Conservation (phyloP, 2,329 filamentous ascomycete genomes). For the Aspergillus sp. region DNA sequence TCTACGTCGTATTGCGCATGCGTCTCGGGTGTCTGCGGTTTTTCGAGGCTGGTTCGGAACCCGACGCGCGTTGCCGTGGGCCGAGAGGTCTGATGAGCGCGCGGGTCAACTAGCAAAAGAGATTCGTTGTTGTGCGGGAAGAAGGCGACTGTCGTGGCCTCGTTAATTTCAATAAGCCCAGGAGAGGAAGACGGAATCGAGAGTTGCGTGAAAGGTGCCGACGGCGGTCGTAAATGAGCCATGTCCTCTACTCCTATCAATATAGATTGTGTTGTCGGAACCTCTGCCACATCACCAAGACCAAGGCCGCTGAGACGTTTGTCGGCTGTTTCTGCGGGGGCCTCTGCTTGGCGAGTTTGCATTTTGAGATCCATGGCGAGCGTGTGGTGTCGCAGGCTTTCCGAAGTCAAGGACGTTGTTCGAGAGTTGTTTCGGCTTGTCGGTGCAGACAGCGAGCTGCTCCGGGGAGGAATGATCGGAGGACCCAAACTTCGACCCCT, state of each 20-base stretch:
- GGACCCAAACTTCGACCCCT: slow-evolving; percentile 26
- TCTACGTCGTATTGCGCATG: slow-evolving; percentile 37
- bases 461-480: slow-evolving; percentile 38
- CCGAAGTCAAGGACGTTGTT: slow-evolving; percentile 44
- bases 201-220: slow-evolving; percentile 46
- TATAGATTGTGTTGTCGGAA: slow-evolving; percentile 35
- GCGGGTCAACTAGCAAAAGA: slow-evolving; percentile 61
- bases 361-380: slow-evolving; percentile 26
- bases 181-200: slow-evolving; percentile 50
- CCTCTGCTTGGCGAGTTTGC: slow-evolving; percentile 18
- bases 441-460: slow-evolving; percentile 46
- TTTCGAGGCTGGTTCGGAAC: slow-evolving; percentile 9
- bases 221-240: slow-evolving; percentile 45
- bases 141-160: slow-evolving; percentile 60
- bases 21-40: slow-evolving; percentile 27
- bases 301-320: slow-evolving; percentile 18
- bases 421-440: slow-evolving; percentile 45
- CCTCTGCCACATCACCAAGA: slow-evolving; percentile 20
- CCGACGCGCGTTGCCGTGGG: slow-evolving; percentile 24
- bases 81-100: slow-evolving; percentile 28
- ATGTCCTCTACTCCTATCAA: slow-evolving; percentile 37
- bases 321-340: slow-evolving; percentile 20
- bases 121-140: slow-evolving; percentile 64
- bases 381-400: slow-evolving; percentile 36
- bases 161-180: slow-evolving; percentile 55